Evolutionary conservation across 495 filamentous ascomycete species (phyloP).

Genomic region (Penicillium atrosanguineum): DNA sequence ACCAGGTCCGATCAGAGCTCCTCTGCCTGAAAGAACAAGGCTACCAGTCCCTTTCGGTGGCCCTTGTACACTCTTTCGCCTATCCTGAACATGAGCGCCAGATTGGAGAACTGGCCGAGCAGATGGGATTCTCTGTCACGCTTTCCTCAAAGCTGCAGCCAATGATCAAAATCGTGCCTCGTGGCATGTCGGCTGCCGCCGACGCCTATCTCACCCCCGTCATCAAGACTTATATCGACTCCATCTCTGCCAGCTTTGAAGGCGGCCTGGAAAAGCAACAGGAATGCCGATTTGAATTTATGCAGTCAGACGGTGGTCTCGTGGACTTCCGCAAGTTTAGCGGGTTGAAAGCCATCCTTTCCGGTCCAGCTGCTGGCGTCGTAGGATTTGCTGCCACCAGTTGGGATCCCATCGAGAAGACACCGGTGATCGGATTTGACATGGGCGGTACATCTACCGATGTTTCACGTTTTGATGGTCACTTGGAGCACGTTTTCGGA

Average conservation of each 20-base stretch:
- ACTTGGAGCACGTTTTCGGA: constrained; percentile 96
- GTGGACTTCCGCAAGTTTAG: constrained; percentile 57
- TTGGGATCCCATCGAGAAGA: constrained; percentile 82
- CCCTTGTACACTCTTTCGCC: constrained; percentile 53
- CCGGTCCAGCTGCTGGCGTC: constrained; percentile 65
- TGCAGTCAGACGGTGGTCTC: constrained; percentile 56
- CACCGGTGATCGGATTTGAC: constrained; percentile 93
- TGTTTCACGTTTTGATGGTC: constrained; percentile 87
- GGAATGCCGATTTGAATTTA: constrained; percentile 50
- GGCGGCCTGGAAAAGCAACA: constrained; percentile 50
- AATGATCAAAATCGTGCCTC: constrained; percentile 74
- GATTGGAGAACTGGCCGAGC: constrained; percentile 47
- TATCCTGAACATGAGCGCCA: constrained; percentile 53
- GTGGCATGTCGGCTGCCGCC: constrained; percentile 89
- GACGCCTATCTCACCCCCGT: constrained; percentile 96
- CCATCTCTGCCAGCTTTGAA: constrained; percentile 68
- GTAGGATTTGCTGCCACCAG: constrained; percentile 94
- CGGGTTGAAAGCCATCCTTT: constrained; percentile 57
- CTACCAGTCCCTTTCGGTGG: constrained; percentile 52
- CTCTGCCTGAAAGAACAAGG: constrained; percentile 43
- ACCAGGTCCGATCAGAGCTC: constrained; percentile 40
- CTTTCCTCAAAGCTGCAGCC: constrained; percentile 67
- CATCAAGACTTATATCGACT: constrained; percentile 92
- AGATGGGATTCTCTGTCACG: constrained; percentile 57
- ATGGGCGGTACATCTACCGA: constrained; percentile 97